Conservation (phyloP, 345 rosid species). For the Syzygium oleosum region DNA sequence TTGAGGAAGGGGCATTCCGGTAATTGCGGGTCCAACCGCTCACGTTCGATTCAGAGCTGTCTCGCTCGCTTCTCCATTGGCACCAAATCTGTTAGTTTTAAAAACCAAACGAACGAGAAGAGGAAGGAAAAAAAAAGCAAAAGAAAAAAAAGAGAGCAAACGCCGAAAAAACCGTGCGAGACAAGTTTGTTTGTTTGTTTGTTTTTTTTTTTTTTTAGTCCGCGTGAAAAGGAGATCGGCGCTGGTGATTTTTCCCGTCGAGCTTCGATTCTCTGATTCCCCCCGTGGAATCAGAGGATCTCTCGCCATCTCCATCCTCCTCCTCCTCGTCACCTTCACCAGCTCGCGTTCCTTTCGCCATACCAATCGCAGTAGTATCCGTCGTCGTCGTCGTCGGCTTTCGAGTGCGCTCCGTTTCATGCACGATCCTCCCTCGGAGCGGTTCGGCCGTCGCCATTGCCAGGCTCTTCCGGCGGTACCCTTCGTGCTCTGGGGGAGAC, state of each 20-base stretch:
- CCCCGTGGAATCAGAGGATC: conserved; percentile 76
- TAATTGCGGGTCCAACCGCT: neutral
- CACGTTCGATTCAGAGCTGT: neutral
- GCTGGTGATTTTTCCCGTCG: neutral
- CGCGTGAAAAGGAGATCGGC: neutral
- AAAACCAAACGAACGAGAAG: neutral
- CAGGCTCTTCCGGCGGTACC: neutral
- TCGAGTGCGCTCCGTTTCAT: neutral
- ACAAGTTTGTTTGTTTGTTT: neutral
- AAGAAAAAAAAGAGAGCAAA: neutral
- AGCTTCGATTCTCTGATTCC: conserved; percentile 58
- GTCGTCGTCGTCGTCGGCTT: neutral
- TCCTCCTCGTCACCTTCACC: neutral
- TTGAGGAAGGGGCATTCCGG: neutral
- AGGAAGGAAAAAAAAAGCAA: too few relatives aligned
- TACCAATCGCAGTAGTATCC: neutral
- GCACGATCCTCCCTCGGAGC: neutral
- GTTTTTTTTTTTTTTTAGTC: neutral
- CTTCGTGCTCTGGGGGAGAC: neutral
- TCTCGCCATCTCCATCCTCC: neutral
- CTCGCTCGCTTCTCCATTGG: neutral
- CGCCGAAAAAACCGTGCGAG: neutral
- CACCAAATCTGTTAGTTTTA: neutral
- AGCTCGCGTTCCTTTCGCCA: neutral
- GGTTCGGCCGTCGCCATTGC: neutral